Evolutionary conservation across 1,284 basidiomycete species (phyloP), one percentile per base, ranked within the genome.

Genomic region (Rugosomyces carneus): DNA sequence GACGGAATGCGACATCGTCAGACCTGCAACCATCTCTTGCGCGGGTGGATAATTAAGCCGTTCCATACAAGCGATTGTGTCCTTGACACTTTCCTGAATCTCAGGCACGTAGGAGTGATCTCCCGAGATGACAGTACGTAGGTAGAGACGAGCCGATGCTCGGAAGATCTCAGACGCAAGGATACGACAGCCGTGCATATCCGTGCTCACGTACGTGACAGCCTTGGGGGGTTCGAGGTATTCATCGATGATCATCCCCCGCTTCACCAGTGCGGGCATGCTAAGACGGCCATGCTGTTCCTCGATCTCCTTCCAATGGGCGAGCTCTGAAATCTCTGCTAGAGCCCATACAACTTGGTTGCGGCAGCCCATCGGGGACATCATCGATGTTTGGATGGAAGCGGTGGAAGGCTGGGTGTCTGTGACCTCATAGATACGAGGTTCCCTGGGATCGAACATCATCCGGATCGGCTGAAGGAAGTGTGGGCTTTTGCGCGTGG

Each of bases 321-420:
- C 73, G 9, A 91, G 72, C n/a, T 66, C 67, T 6, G 80, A 78
- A 13, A 79, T 82, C 66, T 89, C 80, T 3, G 87, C 83, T 36
- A 90, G 70, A 9, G 84, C 87, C 67, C 85, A 84, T 37, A 89
- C 78, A 53, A 87, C 77, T 50, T 68, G 66, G 64, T 86, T 86
- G 56, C 87, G 84, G 68, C 86, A 89, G n/a, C 89, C 88, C 87
- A 90, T 90, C 7, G 86, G 75, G 34, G 74, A 70, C 62, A 88
- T 72, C 86, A 89, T 89, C 20, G 78, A 81, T 61, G 62, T 63
- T 58, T 47, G 67, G 59, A 34, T 62, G 10, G 58, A 55, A 20
- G 62, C 53, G 11, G 13, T 3, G 29, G 13, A 31, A 26, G 10
- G 5, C 5, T 26, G 24, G 5, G 24, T 26, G 10, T 26, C 24